Base-by-base conservation (phyloP, 1,284 basidiomycete genomes). In the Cryptococcus amylolentus region DNA sequence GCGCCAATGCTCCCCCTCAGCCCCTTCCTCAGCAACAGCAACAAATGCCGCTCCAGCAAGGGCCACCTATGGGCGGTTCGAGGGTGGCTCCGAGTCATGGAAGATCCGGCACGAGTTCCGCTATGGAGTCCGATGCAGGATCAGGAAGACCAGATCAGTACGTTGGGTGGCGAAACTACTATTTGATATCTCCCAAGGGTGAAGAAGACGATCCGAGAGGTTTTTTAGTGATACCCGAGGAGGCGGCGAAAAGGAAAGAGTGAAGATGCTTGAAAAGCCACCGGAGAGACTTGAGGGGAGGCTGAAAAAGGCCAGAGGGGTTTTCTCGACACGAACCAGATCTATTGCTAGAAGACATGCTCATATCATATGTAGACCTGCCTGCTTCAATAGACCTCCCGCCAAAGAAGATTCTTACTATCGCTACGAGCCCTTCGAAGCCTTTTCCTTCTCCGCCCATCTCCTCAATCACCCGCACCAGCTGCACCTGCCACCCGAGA, bases 131-230 rank as follows among this genome's bases (percentile, higher is more conserved):
- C 9, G 20, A 40, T 27, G 14, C 20, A 37, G 14, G 35, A 5
- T 65, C 63, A 7, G 64, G 65, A 7, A 53, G 70, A 63, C 70
- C 70, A 23, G 68, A 70, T 55, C 70, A 71, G 70, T 71, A 67
- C 60, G 70, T 71, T 31, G 66, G 61, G 26, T 66, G 60, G 61
- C 44, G 62, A 39, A 55, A 55, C 44, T 70, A 64, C 52, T 68
- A 70, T 58, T 28, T 55, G 3, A 16, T 57, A 18, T 38, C 18
- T n/a, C 10, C 28, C 5, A 56, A 42, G 49, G 50, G 51, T 37
- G 37, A 47, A 6, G 5, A n/a, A 4, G 54, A 55, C 38, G 57
- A 59, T 56, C 54, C 57, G 46, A 52, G 46, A 37, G 54, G 57
- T 18, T 55, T 31, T 40, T 28, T 38, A 20, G 51, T 45, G 51